These are phyloP conservation scores for Syzygium malaccense DNA, from an alignment of 441 rosid genomes.

Conservation along the genomic window DNA sequence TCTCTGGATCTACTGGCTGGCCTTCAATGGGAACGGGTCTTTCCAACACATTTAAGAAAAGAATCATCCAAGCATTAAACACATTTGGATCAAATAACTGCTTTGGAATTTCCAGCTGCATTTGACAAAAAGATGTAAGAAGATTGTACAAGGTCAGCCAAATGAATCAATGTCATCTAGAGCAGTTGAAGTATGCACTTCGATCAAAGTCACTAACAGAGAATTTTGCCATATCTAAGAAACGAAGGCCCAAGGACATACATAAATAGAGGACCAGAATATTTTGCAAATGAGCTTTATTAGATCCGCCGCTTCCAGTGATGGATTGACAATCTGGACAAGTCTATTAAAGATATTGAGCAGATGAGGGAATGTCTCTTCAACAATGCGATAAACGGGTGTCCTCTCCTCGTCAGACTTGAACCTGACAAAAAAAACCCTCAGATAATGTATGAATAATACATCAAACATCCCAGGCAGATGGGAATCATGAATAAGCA, in stretches of 20 bases:
- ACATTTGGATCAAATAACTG: constrained; percentile 76
- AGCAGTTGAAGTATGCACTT: neutral
- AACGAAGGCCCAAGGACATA: constrained; percentile 27
- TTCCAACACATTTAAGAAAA: constrained; percentile 85
- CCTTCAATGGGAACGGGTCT: constrained; percentile 88
- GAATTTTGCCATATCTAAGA: neutral
- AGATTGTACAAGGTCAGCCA: neutral
- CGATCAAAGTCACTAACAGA: neutral
- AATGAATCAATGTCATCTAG: neutral
- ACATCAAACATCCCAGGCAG: neutral
- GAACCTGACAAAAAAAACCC: constrained; percentile 42
- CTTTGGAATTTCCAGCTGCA: constrained; percentile 95
- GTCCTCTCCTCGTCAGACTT: constrained; percentile 96
- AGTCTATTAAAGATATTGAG: constrained; percentile 73
- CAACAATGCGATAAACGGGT: constrained; percentile 68
- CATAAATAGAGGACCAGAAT: constrained; percentile 98
- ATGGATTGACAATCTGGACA: constrained; percentile 68
- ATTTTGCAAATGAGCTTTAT: constrained; percentile 97
- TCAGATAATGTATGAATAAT: neutral
- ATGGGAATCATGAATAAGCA: neutral
- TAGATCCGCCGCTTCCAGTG: constrained; percentile 86
- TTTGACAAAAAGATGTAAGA: constrained; percentile 3
- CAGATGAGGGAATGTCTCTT: constrained; percentile 87
- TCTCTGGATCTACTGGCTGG: constrained; percentile 86
- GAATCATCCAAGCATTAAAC: constrained; percentile 93